Percentiles rank a stretch among this genome's conserved stretches.
These are phyloP conservation scores for Colletotrichum phormii DNA, from an alignment of 2,329 filamentous ascomycete species.

Conservation along the genomic window DNA sequence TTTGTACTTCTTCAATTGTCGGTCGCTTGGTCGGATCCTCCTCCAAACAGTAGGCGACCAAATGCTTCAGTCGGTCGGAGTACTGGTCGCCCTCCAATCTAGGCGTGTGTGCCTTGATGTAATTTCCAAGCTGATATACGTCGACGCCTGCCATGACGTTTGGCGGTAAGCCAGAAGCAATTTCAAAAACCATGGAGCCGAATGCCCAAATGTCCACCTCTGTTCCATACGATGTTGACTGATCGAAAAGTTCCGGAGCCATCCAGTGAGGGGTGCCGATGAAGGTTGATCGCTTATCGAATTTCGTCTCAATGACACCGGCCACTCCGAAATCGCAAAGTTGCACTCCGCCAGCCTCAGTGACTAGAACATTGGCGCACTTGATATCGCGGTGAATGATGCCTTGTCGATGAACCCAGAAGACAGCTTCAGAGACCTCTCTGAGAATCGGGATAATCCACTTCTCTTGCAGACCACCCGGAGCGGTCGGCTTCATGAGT, in stretches of 20 bases:
- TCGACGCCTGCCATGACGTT: conserved; percentile 69
- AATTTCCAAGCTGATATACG: conserved; percentile 59
- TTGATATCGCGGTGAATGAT: conserved; percentile 81
- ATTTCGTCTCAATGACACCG: conserved; percentile 79
- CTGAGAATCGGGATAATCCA: conserved; percentile 76
- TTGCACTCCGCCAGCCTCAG: conserved; percentile 81
- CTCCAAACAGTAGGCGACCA: conserved; percentile 80
- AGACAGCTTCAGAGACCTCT: conserved; percentile 74
- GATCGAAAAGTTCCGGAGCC: conserved; percentile 81
- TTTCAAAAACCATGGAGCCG: conserved; percentile 83
- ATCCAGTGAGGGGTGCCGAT: conserved; percentile 90
- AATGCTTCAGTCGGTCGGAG: conserved; percentile 74
- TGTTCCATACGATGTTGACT: conserved; percentile 73
- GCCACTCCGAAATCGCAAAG: conserved; percentile 89
- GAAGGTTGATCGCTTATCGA: conserved; percentile 82
- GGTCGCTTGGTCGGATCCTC: conserved; percentile 77
- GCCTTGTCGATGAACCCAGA: conserved; percentile 75
- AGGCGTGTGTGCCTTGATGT: conserved; percentile 72
- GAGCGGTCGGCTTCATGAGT: conserved; percentile 75
- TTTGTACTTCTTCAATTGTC: conserved; percentile 75
- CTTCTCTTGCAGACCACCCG: conserved; percentile 75
- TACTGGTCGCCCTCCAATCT: conserved; percentile 78
- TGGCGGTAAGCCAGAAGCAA: conserved; percentile 81
- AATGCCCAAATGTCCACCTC: conserved; percentile 89
- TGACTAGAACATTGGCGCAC: conserved; percentile 83